These are phyloP conservation scores for Cyberlindnera sargentensis DNA, from an alignment of 805 yeast species.

Conservation along the genomic window DNA sequence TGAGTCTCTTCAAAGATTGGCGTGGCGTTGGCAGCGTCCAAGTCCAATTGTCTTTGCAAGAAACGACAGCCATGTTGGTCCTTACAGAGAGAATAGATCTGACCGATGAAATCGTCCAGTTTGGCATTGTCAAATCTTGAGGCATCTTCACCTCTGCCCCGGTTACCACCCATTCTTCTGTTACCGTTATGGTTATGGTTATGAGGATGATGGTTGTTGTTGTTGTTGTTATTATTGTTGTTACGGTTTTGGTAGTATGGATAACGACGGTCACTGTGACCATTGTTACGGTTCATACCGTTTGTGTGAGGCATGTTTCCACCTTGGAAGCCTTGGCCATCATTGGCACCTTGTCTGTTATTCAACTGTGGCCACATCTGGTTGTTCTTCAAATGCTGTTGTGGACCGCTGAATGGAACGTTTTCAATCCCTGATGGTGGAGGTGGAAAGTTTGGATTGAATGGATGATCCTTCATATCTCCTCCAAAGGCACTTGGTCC, in stretches of 20 bases:
- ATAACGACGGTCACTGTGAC: slow-evolving; percentile 12
- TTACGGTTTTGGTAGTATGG: slow-evolving; percentile 13
- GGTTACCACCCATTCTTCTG: slow-evolving; percentile 13
- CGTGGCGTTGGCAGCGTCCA: slow-evolving; percentile 54
- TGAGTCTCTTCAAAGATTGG: slow-evolving; percentile 77
- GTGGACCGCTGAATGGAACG: slow-evolving; percentile 10
- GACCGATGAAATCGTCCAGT: slow-evolving; percentile 62
- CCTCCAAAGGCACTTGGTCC: slow-evolving; percentile 8
- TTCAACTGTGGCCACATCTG: slow-evolving; percentile 22
- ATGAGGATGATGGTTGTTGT: slow-evolving; percentile 7
- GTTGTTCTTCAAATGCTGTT: slow-evolving; percentile 13
- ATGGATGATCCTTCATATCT: slow-evolving; percentile 11
- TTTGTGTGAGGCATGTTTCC: slow-evolving; percentile 8
- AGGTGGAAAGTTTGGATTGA: slow-evolving; percentile 6
- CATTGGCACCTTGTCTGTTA: slow-evolving; percentile 6
- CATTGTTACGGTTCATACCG: slow-evolving; percentile 9
- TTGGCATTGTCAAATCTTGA: slow-evolving; percentile 61
- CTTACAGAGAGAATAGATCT: slow-evolving; percentile 74
- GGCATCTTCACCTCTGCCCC: slow-evolving; percentile 49
- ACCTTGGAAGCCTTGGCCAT: slow-evolving; percentile 5
- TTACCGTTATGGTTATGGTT: slow-evolving; percentile 10
- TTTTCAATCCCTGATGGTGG: slow-evolving; percentile 7
- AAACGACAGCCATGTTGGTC: slow-evolving; percentile 97
- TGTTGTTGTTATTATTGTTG: slow-evolving; percentile 8
- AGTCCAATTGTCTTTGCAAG: slow-evolving; percentile 79